phyloP scores from a whole-genome alignment of 768 basidiomycete genomes.

The Trametes cingulata region DNA sequence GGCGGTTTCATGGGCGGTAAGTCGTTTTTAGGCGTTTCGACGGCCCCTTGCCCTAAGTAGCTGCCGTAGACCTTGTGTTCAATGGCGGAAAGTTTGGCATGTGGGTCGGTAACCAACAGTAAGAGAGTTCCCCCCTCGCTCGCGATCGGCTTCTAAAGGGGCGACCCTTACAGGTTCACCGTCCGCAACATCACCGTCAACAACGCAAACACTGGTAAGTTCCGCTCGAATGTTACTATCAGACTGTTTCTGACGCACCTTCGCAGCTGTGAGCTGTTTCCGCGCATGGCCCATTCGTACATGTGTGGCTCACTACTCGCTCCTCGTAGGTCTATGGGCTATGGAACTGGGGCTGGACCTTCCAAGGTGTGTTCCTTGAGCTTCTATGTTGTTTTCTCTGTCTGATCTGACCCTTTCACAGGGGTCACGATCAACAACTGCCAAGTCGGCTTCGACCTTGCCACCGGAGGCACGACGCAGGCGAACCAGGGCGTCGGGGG shows the following conservation, averaged over 20 bases:
- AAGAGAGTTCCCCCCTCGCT: conserved; percentile 20
- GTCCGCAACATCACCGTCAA: conserved; percentile 62
- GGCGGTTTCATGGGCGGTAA: conserved; percentile 59
- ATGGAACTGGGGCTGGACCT: conserved; percentile 48
- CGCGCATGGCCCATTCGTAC: background rate
- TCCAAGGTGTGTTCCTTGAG: conserved; percentile 39
- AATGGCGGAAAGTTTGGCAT: conserved; percentile 42
- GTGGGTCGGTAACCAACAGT: conserved; percentile 78
- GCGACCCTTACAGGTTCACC: conserved; percentile 46
- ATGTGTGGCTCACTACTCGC: background rate
- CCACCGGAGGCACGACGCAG: conserved; percentile 17
- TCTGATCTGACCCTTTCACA: background rate
- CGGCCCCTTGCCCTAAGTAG: background rate
- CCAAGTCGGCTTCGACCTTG: conserved; percentile 32
- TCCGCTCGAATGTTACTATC: background rate
- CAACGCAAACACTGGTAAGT: conserved; percentile 45
- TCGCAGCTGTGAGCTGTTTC: conserved; percentile 11
- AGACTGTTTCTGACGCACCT: background rate
- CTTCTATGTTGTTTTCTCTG: background rate
- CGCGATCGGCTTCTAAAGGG: background rate
- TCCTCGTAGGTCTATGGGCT: conserved; percentile 21
- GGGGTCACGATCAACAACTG: conserved; percentile 40
- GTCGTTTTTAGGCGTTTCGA: conserved; percentile 17
- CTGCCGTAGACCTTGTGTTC: conserved; percentile 41
- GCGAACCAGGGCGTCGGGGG: conserved; percentile 46